phyloP scores from a whole-genome alignment of 495 filamentous ascomycete species.

The Penicillium daleae region DNA sequence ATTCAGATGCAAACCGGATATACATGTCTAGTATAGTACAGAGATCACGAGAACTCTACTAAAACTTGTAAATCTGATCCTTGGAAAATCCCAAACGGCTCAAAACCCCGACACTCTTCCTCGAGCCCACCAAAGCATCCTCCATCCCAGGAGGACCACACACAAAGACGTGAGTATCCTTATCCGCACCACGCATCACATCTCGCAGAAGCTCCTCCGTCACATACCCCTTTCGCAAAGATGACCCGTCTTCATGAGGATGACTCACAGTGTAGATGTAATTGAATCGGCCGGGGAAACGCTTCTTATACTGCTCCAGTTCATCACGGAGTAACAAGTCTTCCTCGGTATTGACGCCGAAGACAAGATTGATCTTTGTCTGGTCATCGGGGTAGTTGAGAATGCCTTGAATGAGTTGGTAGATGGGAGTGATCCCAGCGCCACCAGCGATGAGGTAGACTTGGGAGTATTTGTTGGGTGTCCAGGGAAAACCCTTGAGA shows the following conservation, averaged over 20 bases:
- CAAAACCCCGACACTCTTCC: constrained; percentile 47
- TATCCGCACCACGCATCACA: constrained; percentile 40
- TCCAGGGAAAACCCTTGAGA: constrained; percentile 57
- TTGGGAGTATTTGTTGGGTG: constrained; percentile 56
- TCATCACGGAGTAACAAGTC: constrained; percentile 63
- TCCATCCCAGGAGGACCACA: constrained; percentile 70
- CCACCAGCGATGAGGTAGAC: constrained; percentile 65
- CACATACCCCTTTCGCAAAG: constrained; percentile 58
- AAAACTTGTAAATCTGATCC: constrained; percentile 61
- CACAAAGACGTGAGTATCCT: constrained; percentile 59
- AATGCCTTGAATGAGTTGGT: constrained; percentile 63
- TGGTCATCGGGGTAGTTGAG: constrained; percentile 63
- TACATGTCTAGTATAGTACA: not conserved
- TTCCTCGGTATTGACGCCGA: constrained; percentile 65
- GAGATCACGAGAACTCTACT: not conserved
- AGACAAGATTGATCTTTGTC: constrained; percentile 66
- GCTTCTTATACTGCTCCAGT: constrained; percentile 54
- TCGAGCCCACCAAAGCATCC: constrained; percentile 53
- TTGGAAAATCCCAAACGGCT: constrained; percentile 55
- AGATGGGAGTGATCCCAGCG: constrained; percentile 67
- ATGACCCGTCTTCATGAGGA: constrained; percentile 36
- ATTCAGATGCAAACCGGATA: not conserved
- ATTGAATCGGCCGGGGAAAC: constrained; percentile 60
- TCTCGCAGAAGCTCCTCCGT: constrained; percentile 57
- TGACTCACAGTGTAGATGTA: constrained; percentile 62